Base-by-base conservation (phyloP, 441 rosid genomes). In the Metrosideros polymorpha region DNA sequence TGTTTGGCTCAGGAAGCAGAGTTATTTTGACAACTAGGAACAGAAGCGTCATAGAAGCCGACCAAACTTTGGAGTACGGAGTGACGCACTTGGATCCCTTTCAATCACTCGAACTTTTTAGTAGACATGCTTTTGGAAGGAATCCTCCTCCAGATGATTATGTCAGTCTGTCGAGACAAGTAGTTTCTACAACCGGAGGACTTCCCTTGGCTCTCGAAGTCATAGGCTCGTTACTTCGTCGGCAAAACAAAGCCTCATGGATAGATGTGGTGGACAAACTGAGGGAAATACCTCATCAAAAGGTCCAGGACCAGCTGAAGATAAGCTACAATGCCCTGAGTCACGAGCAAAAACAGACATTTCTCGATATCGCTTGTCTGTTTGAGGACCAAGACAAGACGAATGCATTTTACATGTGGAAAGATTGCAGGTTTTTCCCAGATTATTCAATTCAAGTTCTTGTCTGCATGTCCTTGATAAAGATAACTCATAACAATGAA, bases 241-340 rank as follows among this genome's bases (percentile, higher is more conserved):
- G 5, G 9, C n/a, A 9, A 54, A 8, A 24, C 57, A 54, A 24
- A 54, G n/a, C 12, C n/a, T 24, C 1, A 9, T 54, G 57, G 57
- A 1, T 3, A 9, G n/a, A 9, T 4, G n/a, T 54, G 27, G 1
- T 54, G 12, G 12, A 54, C 4, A 0, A 4, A 2, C 12, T 24
- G 6, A 24, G 12, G 4, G n/a, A 54, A 9, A 22, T 8, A 24
- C 12, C 57, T 54, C 12, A 8, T 8, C 5, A 24, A 24, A 24
- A 8, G 57, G 57, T 54, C 57, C 57, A 4, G 5, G 79, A 71
- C 24, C 35, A 3, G 45, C 43, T 71, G 0, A 71, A 35, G 79
- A 71, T 71, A 24, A 35, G 47, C 79, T 71, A 5, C 15, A 35
- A 71, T 35, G 5, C 79, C 43, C 25, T 71, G n/a, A 71, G 15